These are phyloP conservation scores for Mercurialis annua DNA, from an alignment of 345 rosid genomes.

Conservation along the genomic window DNA sequence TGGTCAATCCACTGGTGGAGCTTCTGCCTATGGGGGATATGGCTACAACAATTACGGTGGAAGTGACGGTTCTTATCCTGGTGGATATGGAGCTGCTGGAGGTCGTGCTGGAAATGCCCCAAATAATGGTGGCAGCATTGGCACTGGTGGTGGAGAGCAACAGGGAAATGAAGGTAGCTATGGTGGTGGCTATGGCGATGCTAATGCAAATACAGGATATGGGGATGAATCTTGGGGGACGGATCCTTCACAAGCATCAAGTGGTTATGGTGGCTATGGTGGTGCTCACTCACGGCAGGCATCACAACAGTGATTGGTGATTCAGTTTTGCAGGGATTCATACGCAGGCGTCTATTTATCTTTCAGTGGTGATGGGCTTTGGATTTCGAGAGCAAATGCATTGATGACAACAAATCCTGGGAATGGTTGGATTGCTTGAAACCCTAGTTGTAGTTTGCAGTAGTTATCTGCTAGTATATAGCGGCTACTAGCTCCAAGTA, in stretches of 20 bases:
- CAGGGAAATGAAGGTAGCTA: conserved; percentile 12
- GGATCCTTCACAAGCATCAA: conserved; percentile 28
- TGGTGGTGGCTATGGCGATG: conserved; percentile 26
- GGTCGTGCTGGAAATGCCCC: conserved; percentile 24
- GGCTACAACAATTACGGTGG: conserved; percentile 34
- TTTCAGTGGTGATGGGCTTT: not conserved
- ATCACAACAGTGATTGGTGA: conserved; percentile 21
- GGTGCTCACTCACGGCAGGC: conserved; percentile 28
- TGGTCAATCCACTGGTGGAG: conserved; percentile 23
- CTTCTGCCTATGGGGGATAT: conserved; percentile 34
- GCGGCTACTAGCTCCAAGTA: conserved; percentile 28
- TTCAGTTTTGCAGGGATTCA: conserved; percentile 7
- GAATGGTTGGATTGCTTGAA: conserved; percentile 36
- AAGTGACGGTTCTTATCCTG: conserved; percentile 30
- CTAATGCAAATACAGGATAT: conserved; percentile 32
- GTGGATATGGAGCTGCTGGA: conserved; percentile 27
- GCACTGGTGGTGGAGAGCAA: conserved; percentile 24
- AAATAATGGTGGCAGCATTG: conserved; percentile 9
- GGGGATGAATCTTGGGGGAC: conserved; percentile 26
- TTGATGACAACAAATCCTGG: conserved; percentile 18
- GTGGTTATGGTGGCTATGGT: conserved; percentile 27
- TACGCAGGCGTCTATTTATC: conserved; percentile 7
- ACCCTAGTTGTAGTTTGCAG: conserved; percentile 28
- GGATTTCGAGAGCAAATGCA: not conserved
- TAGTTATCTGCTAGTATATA: conserved; percentile 34